A percentile compares a stretch with the other conserved stretches of the same genome.
Evolutionary conservation across 495 filamentous ascomycete species (phyloP).

Genomic region (Podospora tetraspora): DNA sequence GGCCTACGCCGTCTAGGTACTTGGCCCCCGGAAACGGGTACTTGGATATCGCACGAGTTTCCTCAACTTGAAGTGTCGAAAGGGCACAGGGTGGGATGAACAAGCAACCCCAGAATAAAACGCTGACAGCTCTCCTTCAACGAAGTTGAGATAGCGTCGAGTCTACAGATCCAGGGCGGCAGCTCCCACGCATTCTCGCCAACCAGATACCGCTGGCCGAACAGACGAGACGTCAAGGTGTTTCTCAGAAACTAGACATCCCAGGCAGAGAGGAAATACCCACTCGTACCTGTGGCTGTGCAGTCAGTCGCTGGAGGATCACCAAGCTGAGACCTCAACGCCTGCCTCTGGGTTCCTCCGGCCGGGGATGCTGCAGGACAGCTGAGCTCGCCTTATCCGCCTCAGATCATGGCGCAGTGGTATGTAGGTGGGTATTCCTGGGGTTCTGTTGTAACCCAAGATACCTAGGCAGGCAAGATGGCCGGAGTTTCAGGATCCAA

Average conservation of each 20-base stretch:
- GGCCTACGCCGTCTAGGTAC: too few species aligned
- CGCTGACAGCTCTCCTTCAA: too few species aligned
- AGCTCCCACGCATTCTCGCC: background rate
- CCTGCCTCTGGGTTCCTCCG: background rate
- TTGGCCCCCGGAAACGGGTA: too few species aligned
- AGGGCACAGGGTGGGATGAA: too few species aligned
- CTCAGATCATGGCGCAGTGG: background rate
- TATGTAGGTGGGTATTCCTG: background rate
- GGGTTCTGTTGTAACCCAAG: background rate
- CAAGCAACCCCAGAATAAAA: too few species aligned
- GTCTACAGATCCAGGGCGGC: background rate
- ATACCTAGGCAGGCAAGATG: background rate
- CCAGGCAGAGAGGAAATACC: background rate
- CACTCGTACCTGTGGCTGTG: background rate
- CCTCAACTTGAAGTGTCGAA: too few species aligned
- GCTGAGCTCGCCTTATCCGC: background rate
- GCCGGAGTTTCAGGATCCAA: background rate
- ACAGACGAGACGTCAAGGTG: background rate
- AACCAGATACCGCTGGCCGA: background rate
- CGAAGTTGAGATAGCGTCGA: too few species aligned
- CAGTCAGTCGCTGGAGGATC: background rate
- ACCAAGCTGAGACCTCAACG: background rate
- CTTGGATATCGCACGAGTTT: too few species aligned
- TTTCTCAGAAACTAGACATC: too few species aligned
- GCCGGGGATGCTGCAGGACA: background rate